phyloP scores from a whole-genome alignment of 768 basidiomycete species.

The Leccinum longicurvipes region DNA sequence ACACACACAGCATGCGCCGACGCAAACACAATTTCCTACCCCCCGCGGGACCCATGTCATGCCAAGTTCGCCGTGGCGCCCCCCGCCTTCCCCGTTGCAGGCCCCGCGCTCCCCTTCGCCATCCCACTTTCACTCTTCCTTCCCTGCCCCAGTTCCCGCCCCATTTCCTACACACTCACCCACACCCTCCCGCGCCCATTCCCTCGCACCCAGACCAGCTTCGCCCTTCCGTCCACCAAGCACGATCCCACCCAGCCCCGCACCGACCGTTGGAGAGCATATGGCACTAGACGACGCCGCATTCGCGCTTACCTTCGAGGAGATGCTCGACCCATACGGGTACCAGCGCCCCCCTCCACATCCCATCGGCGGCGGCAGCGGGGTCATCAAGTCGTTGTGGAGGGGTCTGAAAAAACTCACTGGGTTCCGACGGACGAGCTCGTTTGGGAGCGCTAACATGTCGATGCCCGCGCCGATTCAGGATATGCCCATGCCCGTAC shows the following conservation, averaged over 20 bases:
- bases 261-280: constrained; percentile 28
- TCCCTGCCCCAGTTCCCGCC: not conserved
- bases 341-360: constrained; percentile 3
- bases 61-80: not conserved
- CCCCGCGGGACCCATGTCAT: not conserved
- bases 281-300: constrained; percentile 24
- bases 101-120: not conserved
- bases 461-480: not conserved
- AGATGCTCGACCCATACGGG: not conserved
- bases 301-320: not conserved
- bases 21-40: not conserved
- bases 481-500: not conserved
- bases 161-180: too few relatives aligned
- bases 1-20: not conserved
- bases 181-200: not conserved
- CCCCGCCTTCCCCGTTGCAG: not conserved
- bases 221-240: constrained; percentile 15
- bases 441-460: constrained; percentile 2
- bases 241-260: constrained; percentile 18
- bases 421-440: constrained; percentile 7
- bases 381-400: constrained; percentile 31
- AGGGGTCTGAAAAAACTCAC: constrained; percentile 32
- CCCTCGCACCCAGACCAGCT: constrained; percentile 1
- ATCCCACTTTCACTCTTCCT: not conserved
- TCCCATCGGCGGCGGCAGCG: not conserved